phyloP scores from a whole-genome alignment of 768 basidiomycete species.

The Serendipita sp. region DNA sequence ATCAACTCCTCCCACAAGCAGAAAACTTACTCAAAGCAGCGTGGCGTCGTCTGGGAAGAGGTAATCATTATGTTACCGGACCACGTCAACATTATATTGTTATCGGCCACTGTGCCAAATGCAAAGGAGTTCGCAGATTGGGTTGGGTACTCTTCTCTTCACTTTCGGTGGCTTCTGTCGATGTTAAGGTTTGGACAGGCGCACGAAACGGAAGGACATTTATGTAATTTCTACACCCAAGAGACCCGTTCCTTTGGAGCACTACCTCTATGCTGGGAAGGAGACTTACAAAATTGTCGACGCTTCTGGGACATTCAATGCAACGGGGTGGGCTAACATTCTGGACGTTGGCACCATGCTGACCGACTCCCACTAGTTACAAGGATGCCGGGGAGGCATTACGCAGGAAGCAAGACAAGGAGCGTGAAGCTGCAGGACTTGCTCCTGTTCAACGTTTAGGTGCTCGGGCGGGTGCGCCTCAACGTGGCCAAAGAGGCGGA shows the following conservation, averaged over 20 bases:
- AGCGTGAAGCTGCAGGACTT: constrained; percentile 86
- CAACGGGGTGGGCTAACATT: not conserved
- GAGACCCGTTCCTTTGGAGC: constrained; percentile 91
- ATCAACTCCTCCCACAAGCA: constrained; percentile 11
- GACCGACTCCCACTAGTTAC: constrained; percentile 35
- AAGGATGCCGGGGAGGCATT: constrained; percentile 81
- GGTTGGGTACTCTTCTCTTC: constrained; percentile 62
- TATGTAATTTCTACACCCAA: constrained; percentile 96
- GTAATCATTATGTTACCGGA: constrained; percentile 99
- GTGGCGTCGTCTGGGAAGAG: constrained; percentile 99
- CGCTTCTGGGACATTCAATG: constrained; percentile 47
- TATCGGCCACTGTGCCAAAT: constrained; percentile 96
- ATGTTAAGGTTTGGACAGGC: constrained; percentile 30
- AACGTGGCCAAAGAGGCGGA: constrained; percentile 35
- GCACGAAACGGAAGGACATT: constrained; percentile 98
- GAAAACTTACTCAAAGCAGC: constrained; percentile 28
- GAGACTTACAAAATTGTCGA: constrained; percentile 90
- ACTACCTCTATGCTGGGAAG: constrained; percentile 88
- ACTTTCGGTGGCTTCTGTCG: not conserved
- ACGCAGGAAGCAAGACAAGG: constrained; percentile 91
- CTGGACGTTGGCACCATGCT: constrained; percentile 4
- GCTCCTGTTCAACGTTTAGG: constrained; percentile 73
- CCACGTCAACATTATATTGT: constrained; percentile 91
- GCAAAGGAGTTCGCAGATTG: constrained; percentile 97
- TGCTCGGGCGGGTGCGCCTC: constrained; percentile 49